A percentile compares a stretch with the other conserved stretches of the same genome.
phyloP scores from a whole-genome alignment of 768 basidiomycete genomes.

The Lyophyllum shimeji region DNA sequence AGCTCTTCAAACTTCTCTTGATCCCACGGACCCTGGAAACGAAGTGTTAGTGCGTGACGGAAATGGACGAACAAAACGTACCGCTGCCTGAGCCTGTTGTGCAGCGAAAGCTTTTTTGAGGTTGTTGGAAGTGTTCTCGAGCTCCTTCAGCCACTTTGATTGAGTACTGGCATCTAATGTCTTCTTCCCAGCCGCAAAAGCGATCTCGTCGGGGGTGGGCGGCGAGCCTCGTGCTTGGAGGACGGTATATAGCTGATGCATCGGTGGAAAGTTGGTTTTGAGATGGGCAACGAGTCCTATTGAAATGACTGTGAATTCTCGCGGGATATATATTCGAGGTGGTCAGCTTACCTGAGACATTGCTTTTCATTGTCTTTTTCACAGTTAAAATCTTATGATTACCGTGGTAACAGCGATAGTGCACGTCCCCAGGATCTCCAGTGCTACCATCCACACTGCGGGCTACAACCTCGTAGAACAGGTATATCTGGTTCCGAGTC shows the following conservation, averaged over 20 bases:
- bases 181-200: neutral
- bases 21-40: conserved; percentile 1
- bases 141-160: neutral
- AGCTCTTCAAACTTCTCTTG: conserved; percentile 1
- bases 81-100: neutral
- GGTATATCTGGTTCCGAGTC: neutral
- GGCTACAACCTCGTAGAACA: neutral
- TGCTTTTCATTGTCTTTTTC: conserved; percentile 3
- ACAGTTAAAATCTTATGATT: neutral
- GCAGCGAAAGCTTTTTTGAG: conserved; percentile 5
- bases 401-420: conserved; percentile 2
- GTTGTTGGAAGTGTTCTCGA: conserved; percentile 1
- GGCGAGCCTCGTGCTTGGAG: neutral
- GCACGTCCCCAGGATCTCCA: neutral
- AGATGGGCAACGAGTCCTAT: neutral
- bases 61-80: neutral
- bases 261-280: neutral
- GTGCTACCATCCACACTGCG: neutral
- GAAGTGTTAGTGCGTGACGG: neutral
- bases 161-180: neutral
- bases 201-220: neutral
- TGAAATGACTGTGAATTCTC: neutral
- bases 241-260: neutral
- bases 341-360: conserved; percentile 1
- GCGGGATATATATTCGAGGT: no score